Conservation (phyloP, 495 filamentous ascomycete genomes). For the Hypoxylon intermedium region DNA sequence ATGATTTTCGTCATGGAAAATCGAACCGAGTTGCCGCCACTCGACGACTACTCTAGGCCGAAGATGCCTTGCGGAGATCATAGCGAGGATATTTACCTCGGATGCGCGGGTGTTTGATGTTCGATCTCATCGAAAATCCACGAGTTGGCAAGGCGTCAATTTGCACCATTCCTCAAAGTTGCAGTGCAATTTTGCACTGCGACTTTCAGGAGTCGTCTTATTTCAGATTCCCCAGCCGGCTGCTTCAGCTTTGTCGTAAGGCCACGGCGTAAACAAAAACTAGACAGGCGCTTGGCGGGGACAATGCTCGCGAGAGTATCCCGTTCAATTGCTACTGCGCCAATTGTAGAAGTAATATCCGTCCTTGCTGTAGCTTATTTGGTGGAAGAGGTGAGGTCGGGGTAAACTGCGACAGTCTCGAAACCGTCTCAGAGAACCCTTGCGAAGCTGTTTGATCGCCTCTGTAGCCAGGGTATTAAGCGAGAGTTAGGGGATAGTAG, state of each 20-base stretch:
- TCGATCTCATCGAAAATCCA: neutral
- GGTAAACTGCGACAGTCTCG: conserved; percentile 37
- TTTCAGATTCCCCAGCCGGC: too few species aligned
- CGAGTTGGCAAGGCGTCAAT: too few species aligned
- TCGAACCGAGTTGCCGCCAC: conserved; percentile 19
- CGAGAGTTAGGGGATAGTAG: conserved; percentile 14
- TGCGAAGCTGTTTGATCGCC: conserved; percentile 32
- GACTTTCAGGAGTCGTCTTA: too few species aligned
- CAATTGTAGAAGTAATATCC: conserved; percentile 1
- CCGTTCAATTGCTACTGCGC: neutral
- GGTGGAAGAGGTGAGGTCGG: conserved; percentile 12
- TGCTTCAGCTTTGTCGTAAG: too few species aligned
- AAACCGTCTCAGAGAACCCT: conserved; percentile 37
- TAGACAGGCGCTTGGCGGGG: neutral
- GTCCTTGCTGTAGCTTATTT: neutral
- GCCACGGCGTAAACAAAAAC: too few species aligned
- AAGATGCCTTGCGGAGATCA: conserved; percentile 18
- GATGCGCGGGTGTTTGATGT: too few species aligned
- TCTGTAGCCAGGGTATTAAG: conserved; percentile 10
- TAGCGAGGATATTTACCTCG: neutral
- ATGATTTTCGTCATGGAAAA: conserved; percentile 23
- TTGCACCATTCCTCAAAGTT: too few species aligned
- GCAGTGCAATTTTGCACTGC: too few species aligned
- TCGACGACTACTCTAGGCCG: conserved; percentile 1
- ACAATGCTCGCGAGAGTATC: neutral